phyloP scores from a whole-genome alignment of 306 rosid species.

The Begonia loranthoides region DNA sequence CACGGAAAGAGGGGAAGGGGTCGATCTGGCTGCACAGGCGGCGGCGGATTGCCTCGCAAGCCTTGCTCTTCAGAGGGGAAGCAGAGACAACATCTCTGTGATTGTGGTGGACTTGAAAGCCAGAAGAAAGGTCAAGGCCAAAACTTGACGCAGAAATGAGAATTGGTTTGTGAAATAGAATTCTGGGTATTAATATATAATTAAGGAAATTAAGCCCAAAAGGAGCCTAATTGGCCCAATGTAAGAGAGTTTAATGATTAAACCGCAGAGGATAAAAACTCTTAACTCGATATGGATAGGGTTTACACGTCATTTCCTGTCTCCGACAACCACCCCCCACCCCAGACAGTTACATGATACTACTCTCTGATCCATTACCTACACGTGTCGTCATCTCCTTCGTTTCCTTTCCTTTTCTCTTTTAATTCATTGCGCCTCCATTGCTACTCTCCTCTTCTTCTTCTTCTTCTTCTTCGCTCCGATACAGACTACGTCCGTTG shows the following conservation, averaged over 20 bases:
- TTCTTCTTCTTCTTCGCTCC: no score
- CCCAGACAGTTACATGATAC: no score
- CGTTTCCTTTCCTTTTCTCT: neutral
- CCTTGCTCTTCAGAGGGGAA: conserved; percentile 49
- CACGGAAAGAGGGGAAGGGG: conserved; percentile 23
- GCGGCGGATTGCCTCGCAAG: conserved; percentile 37
- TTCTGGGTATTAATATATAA: no score
- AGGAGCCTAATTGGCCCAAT: no score
- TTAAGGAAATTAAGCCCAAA: no score
- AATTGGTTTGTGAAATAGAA: no score
- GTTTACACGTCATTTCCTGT: conserved; percentile 30
- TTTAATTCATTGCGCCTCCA: neutral
- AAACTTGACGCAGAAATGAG: conserved; percentile 11
- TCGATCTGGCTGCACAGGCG: conserved; percentile 46
- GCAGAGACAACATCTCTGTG: conserved; percentile 41
- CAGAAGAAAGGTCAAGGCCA: conserved; percentile 33
- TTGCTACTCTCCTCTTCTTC: conserved; percentile 3
- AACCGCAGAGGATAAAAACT: no score
- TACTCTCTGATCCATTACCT: conserved; percentile 13
- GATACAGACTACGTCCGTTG: no score
- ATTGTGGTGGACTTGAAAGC: conserved; percentile 36
- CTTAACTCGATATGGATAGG: conserved; percentile 27
- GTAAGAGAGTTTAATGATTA: no score
- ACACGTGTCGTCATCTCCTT: conserved; percentile 13
- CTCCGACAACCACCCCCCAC: conserved; percentile 19